Percentiles rank a stretch among this genome's conserved stretches.
Evolutionary conservation across 2,329 filamentous ascomycete species (phyloP).

Genomic region (Aspergillus chevalieri): DNA sequence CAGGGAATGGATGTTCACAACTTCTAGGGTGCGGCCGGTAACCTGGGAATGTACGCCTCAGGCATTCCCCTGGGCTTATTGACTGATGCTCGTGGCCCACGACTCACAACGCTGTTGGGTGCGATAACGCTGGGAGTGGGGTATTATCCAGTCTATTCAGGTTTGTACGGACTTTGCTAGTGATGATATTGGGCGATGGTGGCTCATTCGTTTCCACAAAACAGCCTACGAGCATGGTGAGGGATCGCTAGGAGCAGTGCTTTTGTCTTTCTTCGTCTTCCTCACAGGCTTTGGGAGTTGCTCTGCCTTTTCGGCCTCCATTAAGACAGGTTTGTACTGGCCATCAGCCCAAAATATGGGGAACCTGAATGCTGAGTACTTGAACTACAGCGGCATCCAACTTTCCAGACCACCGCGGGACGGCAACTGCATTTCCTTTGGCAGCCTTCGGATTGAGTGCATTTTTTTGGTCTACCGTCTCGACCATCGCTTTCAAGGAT

Average conservation of each 20-base stretch:
- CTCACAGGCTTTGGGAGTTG: conserved; percentile 84
- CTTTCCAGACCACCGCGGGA: conserved; percentile 85
- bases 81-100: conserved; percentile 74
- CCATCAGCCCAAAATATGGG: not conserved
- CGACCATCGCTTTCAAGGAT: conserved; percentile 71
- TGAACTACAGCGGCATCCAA: conserved; percentile 66
- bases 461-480: conserved; percentile 86
- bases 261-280: conserved; percentile 76
- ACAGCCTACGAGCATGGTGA: conserved; percentile 65
- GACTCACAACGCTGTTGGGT: conserved; percentile 70
- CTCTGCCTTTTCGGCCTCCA: conserved; percentile 78
- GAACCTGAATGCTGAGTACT: not conserved
- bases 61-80: conserved; percentile 86
- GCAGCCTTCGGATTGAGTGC: conserved; percentile 92
- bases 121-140: conserved; percentile 66
- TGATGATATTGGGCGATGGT: not conserved
- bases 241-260: conserved; percentile 49
- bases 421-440: conserved; percentile 86
- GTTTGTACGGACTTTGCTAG: conserved; percentile 24
- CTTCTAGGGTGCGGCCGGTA: conserved; percentile 47
- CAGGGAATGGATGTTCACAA: conserved; percentile 22
- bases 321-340: conserved; percentile 60
- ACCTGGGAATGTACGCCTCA: conserved; percentile 83
- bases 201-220: not conserved
- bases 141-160: conserved; percentile 74